These are phyloP conservation scores for Boechera stricta DNA, from an alignment of 345 rosid species.

Conservation along the genomic window DNA sequence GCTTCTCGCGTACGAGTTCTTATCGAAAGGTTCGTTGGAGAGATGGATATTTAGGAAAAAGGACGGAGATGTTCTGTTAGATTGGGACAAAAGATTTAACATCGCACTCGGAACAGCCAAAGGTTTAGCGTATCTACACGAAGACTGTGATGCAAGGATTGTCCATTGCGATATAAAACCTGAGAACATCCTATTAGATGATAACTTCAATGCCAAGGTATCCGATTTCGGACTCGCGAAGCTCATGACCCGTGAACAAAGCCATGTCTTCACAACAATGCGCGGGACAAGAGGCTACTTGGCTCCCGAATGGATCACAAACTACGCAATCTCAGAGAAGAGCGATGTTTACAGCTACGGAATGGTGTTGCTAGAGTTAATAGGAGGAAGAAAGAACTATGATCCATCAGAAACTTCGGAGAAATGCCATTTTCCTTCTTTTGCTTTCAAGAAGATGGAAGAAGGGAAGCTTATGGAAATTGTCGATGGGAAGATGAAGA, in stretches of 20 bases:
- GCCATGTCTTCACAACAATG: conserved; percentile 88
- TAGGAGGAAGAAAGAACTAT: conserved; percentile 87
- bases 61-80: conserved; percentile 52
- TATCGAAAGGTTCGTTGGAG: conserved; percentile 84
- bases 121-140: conserved; percentile 91
- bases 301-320: conserved; percentile 97
- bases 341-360: conserved; percentile 94
- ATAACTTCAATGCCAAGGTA: conserved; percentile 79
- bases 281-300: conserved; percentile 95
- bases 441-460: conserved; percentile 88
- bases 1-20: conserved; percentile 85
- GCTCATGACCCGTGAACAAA: conserved; percentile 90
- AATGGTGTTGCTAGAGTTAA: conserved; percentile 82
- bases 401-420: conserved; percentile 63
- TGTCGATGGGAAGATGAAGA: conserved; percentile 63
- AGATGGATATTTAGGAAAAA: conserved; percentile 83
- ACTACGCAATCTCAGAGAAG: conserved; percentile 92
- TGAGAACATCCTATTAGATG: conserved; percentile 86
- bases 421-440: conserved; percentile 87
- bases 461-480: conserved; percentile 76
- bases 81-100: conserved; percentile 79
- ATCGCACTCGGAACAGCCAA: conserved; percentile 87
- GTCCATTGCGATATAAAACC: conserved; percentile 96
- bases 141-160: conserved; percentile 83
- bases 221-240: conserved; percentile 95